These are phyloP conservation scores for Gossypium gossypioides DNA, from an alignment of 441 rosid species.

Conservation along the genomic window DNA sequence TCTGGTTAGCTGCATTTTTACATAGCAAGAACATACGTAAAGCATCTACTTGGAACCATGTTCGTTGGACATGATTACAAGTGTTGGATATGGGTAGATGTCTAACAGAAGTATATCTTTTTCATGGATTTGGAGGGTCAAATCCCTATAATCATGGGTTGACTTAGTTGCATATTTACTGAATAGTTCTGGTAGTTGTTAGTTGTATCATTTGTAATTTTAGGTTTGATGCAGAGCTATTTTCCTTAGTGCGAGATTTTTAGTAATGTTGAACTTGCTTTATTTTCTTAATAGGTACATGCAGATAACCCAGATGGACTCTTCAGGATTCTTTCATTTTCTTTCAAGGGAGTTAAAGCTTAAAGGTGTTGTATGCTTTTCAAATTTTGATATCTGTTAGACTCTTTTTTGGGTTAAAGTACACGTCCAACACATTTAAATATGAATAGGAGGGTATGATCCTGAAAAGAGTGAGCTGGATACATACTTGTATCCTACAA, in stretches of 20 bases:
- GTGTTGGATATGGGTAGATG: not conserved
- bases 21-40: not conserved
- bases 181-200: not conserved
- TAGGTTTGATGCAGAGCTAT: not conserved
- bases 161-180: not conserved
- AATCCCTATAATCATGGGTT: not conserved
- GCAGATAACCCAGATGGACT: slow-evolving; percentile 94
- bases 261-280: not conserved
- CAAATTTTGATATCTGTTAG: not conserved
- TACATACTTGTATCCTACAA: not conserved
- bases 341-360: slow-evolving; percentile 48
- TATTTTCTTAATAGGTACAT: slow-evolving; percentile 48
- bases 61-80: not conserved
- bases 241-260: not conserved
- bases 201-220: not conserved
- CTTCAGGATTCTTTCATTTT: slow-evolving; percentile 71
- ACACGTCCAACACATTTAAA: not conserved
- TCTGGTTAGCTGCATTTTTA: not conserved
- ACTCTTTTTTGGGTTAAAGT: not conserved
- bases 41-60: not conserved
- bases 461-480: not conserved
- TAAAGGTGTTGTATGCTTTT: slow-evolving; percentile 11
- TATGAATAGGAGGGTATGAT: not conserved
- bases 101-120: not conserved
- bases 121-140: not conserved